Evolutionary conservation across 345 rosid genomes (phyloP), one percentile per base, ranked within the genome.

Genomic region (Citrus glauca): DNA sequence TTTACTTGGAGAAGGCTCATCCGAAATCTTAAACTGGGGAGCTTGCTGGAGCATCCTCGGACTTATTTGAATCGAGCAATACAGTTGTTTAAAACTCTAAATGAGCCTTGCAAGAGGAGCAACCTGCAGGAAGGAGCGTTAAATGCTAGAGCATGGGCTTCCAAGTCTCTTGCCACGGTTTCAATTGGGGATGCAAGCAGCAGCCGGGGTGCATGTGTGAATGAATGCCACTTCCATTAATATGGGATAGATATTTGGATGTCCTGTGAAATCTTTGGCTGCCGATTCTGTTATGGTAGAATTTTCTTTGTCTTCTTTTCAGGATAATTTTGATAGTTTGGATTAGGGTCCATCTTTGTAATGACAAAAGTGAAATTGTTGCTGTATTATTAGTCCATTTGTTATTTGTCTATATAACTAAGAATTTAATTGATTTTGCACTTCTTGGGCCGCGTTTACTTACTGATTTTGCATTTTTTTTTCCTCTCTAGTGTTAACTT

Each of bases 81-180:
- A 27, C 95, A 88, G 77, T 73, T 91, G 24, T 81, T 88, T 10
- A 88, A 78, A 70, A 88, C 87, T 56, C 88, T 91, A 11, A 88
- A 84, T 84, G 98, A 91, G 66, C 97, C 96, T 73, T 88, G 96
- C 78, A 94, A 86, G 90, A 91, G 90, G 85, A 92, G 95, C 63
- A 90, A 94, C 84, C 81, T 96, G 78, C 97, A 96, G 84, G 98
- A 85, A 79, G 93, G 99, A 75, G 97, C 99, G 3, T 84, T 92
- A 86, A 94, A 89, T 78, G 97, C 99, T 9, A 85, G 91, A 75
- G 92, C 93, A 22, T 94, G 97, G 98, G 97, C 94, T 19, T 96
- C 99, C 2, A 94, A 96, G 81, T 94, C 99, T 59, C 93, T 96
- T 50, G 99, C 95, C 1, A 91, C 97, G 2, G 98, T 96, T 61